Evolutionary conservation across 2,329 filamentous ascomycete genomes (phyloP), one percentile per base, ranked within the genome.

Genomic region (Paradendryphiella salina): DNA sequence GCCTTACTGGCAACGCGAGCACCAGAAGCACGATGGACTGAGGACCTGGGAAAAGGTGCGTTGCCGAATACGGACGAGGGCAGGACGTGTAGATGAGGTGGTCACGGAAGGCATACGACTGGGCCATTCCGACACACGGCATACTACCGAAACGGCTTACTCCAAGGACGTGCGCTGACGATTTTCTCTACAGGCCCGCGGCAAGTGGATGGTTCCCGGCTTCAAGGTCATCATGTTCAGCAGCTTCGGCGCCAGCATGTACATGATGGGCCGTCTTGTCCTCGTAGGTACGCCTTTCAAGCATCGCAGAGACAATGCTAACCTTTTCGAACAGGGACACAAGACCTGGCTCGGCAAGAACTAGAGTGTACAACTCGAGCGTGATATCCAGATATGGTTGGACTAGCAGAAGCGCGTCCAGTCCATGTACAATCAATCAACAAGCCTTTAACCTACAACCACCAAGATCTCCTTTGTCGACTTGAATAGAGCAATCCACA

Each of bases 31-130:
- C 65, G 88, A 88, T 75, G 84, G 82, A 67, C 76, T 85, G 63
- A 85, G 89, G 68, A 76, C 89, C 73, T 92, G 89, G 88, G 79
- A 83, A 76, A 90, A 91, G 77, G 88, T 92, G 82, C 73, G 86
- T 80, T 23, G 33, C 21, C 20, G 45, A 8, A 42, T 42, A 33
- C 32, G 29, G 29, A 60, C 59, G 50, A 51, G 54, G 36, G 46
- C 21, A 47, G 46, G 36, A 43, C 17, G 32, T 35, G 33, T 35
- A 29, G 17, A 26, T 34, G 37, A 36, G 14, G 34, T 32, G 47
- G 44, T 18, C 41, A 18, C 33, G 20, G 26, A 33, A 18, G 21
- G 45, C 20, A 36, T n/a, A 21, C 26, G 26, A 18, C 26, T 3
- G n/a, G 28, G 21, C 11, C 23, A 13, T 32, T 20, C 10, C n/a